Base-by-base conservation (phyloP, 2,329 filamentous ascomycete genomes). In the Ophidiomyces ophidiicola region DNA sequence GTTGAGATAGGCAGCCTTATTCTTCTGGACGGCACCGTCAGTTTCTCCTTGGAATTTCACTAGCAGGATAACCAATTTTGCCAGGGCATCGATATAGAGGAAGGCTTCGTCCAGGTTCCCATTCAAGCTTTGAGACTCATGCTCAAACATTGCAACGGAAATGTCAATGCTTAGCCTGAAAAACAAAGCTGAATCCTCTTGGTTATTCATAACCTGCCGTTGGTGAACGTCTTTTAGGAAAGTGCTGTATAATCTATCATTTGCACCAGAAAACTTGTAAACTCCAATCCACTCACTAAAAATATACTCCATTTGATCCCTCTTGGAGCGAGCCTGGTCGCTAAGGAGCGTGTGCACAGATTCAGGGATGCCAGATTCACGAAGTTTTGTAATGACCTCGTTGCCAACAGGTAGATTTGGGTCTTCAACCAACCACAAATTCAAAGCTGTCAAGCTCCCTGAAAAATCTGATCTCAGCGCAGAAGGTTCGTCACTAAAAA, bases 201-300 rank as follows among this genome's bases (percentile, higher is more conserved):
- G 76, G 49, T 70, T 76, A 38, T 74, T 74, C 53, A 96, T 74
- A 12, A 90, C 68, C 45, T 80, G 74, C 47, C 74, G 74, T 41
- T 78, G 71, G 51, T 88, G 80, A 53, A 96, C 67, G 58, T 96
- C 88, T 51, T 81, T 77, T 32, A 94, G 74, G 59, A 96, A 96
- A 1, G 82, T 74, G 4, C 72, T 66, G 39, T 78, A 69, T 0
- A 79, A 74, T 53, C 80, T 82, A 45, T 85, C 80, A 3, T 80
- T 78, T 3, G 80, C 76, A 48, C 79, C 76, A n/a, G 77, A 72
- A 50, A 85, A 83, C 58, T 81, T 81, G 63, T 72, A 80, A 5
- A 94, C 72, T 44, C 80, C 78, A 19, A 88, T 74, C 90, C 90
- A 98, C 63, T 98, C 90, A 30, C 88, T 86, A 53, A 98, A 94